Evolutionary conservation across 2,329 filamentous ascomycete genomes (phyloP).

Genomic region (Fusarium sp.): DNA sequence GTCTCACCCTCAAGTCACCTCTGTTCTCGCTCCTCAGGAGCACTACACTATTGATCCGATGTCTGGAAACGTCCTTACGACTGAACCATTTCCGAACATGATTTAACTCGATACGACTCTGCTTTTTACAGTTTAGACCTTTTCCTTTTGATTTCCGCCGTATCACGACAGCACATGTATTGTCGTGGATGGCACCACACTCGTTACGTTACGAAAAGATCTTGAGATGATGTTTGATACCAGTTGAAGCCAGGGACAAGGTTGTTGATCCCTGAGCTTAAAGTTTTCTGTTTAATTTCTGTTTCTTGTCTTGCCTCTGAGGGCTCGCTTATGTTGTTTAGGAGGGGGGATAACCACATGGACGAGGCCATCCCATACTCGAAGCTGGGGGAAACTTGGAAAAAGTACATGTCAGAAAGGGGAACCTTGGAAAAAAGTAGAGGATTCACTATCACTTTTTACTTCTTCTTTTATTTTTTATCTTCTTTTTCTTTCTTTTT

Average conservation of each 20-base stretch:
- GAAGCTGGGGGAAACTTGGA: conserved; percentile 18
- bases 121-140: conserved; percentile 31
- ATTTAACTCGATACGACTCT: conserved; percentile 42
- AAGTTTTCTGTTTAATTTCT: conserved; percentile 38
- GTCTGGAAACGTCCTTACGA: conserved; percentile 41
- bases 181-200: conserved; percentile 43
- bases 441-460: conserved; percentile 13
- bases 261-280: conserved; percentile 23
- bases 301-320: conserved; percentile 28
- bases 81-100: conserved; percentile 47
- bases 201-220: conserved; percentile 45
- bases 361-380: conserved; percentile 3
- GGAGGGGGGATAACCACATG: conserved; percentile 19
- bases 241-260: conserved; percentile 34
- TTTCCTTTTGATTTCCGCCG: conserved; percentile 36
- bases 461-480: conserved; percentile 14
- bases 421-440: conserved; percentile 10
- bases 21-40: conserved; percentile 33
- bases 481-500: conserved; percentile 27
- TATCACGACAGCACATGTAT: conserved; percentile 41
- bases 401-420: conserved; percentile 24
- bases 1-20: conserved; percentile 45
- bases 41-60: conserved; percentile 39
- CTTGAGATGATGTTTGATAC: conserved; percentile 44
- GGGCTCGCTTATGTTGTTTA: conserved; percentile 14